A percentile compares a stretch with the other conserved stretches of the same genome.
Conservation (phyloP, 495 filamentous ascomycete species). For the Lineolata rhizophorae region DNA sequence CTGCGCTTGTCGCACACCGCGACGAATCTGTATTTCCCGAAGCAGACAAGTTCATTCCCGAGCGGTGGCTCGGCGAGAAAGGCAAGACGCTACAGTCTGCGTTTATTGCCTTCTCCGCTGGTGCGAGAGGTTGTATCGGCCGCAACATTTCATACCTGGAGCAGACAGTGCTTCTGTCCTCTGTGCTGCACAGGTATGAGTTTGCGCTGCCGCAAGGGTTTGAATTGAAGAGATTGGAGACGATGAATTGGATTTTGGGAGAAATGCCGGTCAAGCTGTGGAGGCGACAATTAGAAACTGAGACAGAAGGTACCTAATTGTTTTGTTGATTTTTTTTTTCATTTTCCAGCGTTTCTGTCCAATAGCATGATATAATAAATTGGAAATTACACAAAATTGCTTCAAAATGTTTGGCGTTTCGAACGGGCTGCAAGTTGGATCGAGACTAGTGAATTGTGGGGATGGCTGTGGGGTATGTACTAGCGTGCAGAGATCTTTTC, state of each 20-base stretch:
- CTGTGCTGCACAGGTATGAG: conserved; percentile 8
- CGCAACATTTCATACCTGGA: conserved; percentile 10
- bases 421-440: too few species aligned
- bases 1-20: conserved; percentile 10
- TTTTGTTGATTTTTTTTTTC: too few species aligned
- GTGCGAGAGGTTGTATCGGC: conserved; percentile 11
- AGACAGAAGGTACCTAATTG: neutral
- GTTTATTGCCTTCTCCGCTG: conserved; percentile 11
- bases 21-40: conserved; percentile 8
- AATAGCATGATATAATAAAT: too few species aligned
- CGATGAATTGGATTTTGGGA: conserved; percentile 6
- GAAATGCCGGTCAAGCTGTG: conserved; percentile 7
- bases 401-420: too few species aligned
- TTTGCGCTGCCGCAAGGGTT: conserved; percentile 5
- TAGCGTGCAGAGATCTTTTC: too few species aligned
- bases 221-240: conserved; percentile 6
- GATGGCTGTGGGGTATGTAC: too few species aligned
- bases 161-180: conserved; percentile 10
- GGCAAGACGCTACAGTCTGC: conserved; percentile 8
- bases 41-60: conserved; percentile 10
- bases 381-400: too few species aligned
- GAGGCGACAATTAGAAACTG: conserved; percentile 1
- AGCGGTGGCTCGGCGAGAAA: conserved; percentile 13
- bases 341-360: too few species aligned
- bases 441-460: too few species aligned